Evolutionary conservation across 352 stramenopile species (phyloP).

Genomic region (Globisporangium radiosum): DNA sequence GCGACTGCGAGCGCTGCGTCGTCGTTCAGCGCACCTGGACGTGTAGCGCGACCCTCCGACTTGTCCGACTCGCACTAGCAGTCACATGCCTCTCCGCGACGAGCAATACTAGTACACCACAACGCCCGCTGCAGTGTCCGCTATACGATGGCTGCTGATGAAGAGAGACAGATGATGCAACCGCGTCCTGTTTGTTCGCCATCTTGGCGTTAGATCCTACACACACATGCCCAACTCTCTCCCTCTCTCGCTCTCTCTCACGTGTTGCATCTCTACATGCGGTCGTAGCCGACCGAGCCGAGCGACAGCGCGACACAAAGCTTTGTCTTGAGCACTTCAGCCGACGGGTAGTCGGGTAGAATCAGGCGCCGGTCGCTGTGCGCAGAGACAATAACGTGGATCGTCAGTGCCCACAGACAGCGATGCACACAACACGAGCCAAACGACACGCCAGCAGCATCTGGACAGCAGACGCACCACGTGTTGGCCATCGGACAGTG

Average conservation of each 20-base stretch:
- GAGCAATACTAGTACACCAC: no score
- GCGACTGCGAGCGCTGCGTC: constrained; percentile 8
- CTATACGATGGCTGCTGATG: no score
- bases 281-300: constrained; percentile 66
- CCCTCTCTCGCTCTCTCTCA: not conserved
- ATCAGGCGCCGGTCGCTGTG: constrained; percentile 65
- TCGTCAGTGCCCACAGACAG: not conserved
- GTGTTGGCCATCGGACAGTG: constrained; percentile 72
- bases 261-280: constrained; percentile 38
- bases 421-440: not conserved
- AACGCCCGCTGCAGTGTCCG: no score
- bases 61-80: constrained; percentile 4
- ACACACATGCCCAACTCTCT: not conserved
- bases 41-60: constrained; percentile 33
- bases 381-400: constrained; percentile 3
- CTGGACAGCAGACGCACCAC: constrained; percentile 30
- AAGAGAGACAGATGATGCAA: not conserved
- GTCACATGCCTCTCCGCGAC: no score
- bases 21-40: constrained; percentile 60
- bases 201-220: not conserved
- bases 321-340: constrained; percentile 48
- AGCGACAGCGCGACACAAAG: constrained; percentile 50
- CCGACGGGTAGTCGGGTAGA: constrained; percentile 53
- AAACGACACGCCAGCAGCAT: not conserved
- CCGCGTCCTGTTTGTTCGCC: no score